Evolutionary conservation across 108 stramenopile genomes (phyloP).

Genomic region (Cyclotella choctawhatcheeana): DNA sequence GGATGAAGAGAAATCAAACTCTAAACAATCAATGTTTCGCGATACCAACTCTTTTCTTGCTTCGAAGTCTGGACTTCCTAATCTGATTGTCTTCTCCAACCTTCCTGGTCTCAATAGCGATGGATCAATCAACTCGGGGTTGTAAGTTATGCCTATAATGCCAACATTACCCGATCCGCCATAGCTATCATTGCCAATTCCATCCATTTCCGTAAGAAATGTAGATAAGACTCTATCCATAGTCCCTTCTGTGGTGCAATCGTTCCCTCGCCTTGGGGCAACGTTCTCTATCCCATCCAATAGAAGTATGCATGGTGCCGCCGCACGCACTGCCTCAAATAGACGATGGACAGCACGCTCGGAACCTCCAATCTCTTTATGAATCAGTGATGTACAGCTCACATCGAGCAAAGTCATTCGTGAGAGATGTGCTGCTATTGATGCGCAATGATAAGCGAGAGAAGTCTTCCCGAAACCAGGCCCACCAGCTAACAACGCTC

Average conservation of each 20-base stretch:
- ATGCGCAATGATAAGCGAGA: constrained; percentile 68
- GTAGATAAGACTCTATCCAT: constrained; percentile 89
- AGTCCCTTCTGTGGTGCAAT: constrained; percentile 87
- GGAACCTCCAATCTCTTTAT: constrained; percentile 87
- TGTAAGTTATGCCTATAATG: constrained; percentile 82
- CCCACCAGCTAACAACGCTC: constrained; percentile 71
- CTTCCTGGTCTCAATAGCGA: constrained; percentile 80
- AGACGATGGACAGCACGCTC: constrained; percentile 73
- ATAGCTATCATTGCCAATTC: constrained; percentile 48
- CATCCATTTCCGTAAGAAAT: constrained; percentile 85
- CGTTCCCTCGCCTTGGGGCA: constrained; percentile 79
- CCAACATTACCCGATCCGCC: constrained; percentile 49
- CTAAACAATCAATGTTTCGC: constrained; percentile 39
- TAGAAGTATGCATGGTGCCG: constrained; percentile 84
- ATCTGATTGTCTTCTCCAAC: constrained; percentile 61
- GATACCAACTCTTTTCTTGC: constrained; percentile 57
- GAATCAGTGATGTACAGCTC: constrained; percentile 82
- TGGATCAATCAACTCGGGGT: constrained; percentile 70
- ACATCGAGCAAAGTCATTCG: constrained; percentile 81
- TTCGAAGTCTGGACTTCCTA: constrained; percentile 58
- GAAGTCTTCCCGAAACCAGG: constrained; percentile 79
- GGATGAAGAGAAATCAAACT: constrained; percentile 43
- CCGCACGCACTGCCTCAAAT: constrained; percentile 66
- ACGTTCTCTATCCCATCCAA: constrained; percentile 88
- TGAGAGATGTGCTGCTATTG: constrained; percentile 60